Evolutionary conservation across 305 asterid species (phyloP).

Genomic region (Vinca major): DNA sequence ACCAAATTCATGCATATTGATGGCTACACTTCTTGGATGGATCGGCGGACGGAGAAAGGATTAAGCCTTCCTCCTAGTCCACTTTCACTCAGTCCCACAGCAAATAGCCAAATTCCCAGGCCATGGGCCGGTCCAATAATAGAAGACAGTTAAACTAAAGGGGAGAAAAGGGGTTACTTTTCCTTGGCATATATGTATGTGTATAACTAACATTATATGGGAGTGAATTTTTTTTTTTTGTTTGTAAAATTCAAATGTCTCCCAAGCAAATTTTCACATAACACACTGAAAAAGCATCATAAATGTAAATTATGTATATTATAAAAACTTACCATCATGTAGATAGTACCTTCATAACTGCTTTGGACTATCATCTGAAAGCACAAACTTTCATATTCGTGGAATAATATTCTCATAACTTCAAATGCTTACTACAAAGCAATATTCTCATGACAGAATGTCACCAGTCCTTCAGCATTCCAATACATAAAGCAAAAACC

Average conservation of each 20-base stretch:
- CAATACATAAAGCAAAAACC: conserved; percentile 1
- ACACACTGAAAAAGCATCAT: neutral
- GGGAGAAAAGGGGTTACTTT: neutral
- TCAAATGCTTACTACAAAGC: neutral
- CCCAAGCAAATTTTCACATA: neutral
- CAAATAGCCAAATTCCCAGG: conserved; percentile 12
- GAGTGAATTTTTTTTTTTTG: too few relatives aligned
- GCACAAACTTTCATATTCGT: neutral
- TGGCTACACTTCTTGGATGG: conserved; percentile 22
- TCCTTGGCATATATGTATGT: neutral
- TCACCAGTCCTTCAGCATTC: neutral
- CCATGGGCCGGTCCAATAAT: conserved; percentile 24
- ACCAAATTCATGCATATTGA: conserved; percentile 29
- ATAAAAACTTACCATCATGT: neutral
- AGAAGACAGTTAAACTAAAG: conserved; percentile 23
- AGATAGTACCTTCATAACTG: neutral
- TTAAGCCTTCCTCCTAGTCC: conserved; percentile 32
- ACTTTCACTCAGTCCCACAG: conserved; percentile 28
- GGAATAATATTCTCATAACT: neutral
- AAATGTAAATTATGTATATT: too few relatives aligned
- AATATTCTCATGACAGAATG: neutral
- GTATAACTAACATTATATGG: neutral
- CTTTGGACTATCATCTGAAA: neutral
- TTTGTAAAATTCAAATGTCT: neutral
- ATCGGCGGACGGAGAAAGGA: conserved; percentile 30